phyloP scores from a whole-genome alignment of 2,329 filamentous ascomycete genomes.

The Penicillium sp. region DNA sequence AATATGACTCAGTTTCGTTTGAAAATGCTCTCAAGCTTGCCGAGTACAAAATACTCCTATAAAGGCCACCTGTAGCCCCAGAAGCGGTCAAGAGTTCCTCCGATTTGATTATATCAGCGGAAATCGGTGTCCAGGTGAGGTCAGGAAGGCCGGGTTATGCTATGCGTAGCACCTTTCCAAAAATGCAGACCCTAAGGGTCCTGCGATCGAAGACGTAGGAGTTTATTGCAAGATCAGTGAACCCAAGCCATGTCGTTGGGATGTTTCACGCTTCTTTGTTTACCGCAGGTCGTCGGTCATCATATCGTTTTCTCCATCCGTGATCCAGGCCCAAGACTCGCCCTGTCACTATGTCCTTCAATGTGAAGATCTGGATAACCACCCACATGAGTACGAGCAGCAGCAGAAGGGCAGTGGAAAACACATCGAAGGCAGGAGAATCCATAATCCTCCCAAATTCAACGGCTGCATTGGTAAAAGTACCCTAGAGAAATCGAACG shows the following conservation, averaged over 20 bases:
- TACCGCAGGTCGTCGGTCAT: not conserved
- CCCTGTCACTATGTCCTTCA: constrained; percentile 26
- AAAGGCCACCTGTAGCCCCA: not conserved
- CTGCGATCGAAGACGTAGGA: too few species aligned
- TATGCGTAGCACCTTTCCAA: too few species aligned
- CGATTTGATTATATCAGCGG: not conserved
- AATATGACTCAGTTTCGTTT: not conserved
- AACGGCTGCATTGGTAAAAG: constrained; percentile 35
- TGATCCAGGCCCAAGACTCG: constrained; percentile 25
- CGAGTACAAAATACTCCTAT: not conserved
- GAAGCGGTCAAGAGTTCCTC: not conserved
- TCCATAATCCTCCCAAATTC: constrained; percentile 34
- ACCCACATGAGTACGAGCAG: constrained; percentile 31
- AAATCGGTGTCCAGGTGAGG: too few species aligned
- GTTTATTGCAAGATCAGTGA: too few species aligned
- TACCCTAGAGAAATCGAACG: constrained; percentile 23
- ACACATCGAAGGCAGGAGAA: constrained; percentile 33
- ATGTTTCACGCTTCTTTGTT: not conserved
- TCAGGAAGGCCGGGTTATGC: too few species aligned
- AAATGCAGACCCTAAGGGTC: too few species aligned
- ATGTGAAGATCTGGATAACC: constrained; percentile 25
- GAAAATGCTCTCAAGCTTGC: not conserved
- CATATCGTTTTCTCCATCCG: constrained; percentile 16
- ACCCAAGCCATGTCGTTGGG: too few species aligned
- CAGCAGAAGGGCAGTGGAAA: constrained; percentile 32